Base-by-base conservation (phyloP, 2,329 filamentous ascomycete genomes). In the Colletotrichum tamarilloi region DNA sequence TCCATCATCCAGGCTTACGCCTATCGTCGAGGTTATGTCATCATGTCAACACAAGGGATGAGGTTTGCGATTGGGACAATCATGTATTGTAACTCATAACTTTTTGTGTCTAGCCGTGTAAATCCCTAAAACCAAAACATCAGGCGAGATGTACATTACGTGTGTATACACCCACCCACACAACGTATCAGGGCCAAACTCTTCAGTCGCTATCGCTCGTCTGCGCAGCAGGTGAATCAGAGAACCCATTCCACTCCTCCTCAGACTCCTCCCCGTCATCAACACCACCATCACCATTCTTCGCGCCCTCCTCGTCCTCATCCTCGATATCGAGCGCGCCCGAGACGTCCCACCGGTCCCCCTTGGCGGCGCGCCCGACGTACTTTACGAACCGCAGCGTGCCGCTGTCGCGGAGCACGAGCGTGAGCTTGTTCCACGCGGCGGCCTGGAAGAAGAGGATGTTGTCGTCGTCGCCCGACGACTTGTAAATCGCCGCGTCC, bases 371-470 rank as follows among this genome's bases (percentile, higher is more conserved):
- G 73, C 88, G 88, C 82, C 93, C 97, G 26, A 99, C 93, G 82
- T 98, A 99, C 86, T 98, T 99, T 79, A 98, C 95, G 81, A 99
- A 99, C 81, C 94, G 92, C 80, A 99, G 87, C 16, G 93, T 93
- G 16, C 94, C 95, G 76, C 90, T 91, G 81, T 99, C 97, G 71
- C 97, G 90, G 77, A 98, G 85, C 38, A 98, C 97, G 76, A 99
- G 91, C 76, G 93, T 95, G 85, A 99, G 88, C 76, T 93, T 94
- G 82, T 98, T 98, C 97, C 97, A 99, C 19, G 89, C 82, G 1
- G 89, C 87, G 9, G 87, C 86, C 81, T 91, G 89, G 85, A 89
- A 90, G 82, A 91, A 91, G 59, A 91, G 84, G 75, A 91, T 90
- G 81, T 91, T 91, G 83, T 91, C 89, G 60, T 98, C 95, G 67